Base-by-base conservation (phyloP, 768 basidiomycete species). In the Russula abietina region DNA sequence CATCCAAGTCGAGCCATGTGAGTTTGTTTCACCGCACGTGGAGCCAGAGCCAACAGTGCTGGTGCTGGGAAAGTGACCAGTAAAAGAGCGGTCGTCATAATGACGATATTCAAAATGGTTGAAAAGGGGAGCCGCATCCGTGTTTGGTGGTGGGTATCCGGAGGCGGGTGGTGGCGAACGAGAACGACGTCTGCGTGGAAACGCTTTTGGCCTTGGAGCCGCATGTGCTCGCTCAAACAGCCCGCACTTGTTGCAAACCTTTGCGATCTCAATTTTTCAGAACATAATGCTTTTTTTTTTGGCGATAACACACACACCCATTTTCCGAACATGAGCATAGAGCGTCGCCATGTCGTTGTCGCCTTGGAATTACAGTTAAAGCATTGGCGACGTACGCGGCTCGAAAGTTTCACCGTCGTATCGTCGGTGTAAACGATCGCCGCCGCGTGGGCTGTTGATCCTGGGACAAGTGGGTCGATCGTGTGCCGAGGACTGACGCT, bases 351-450 rank as follows among this genome's bases (percentile, higher is more conserved):
- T 28, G 88, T 89, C 55, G 84, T 85, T 38, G 89, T 91, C 66
- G 91, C 88, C 16, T 86, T 88, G 28, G 88, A 89, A 70, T 83
- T 84, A 73, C 89, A 91, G 72, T 91, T 91, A 81, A 86, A 90
- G 73, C 89, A 91, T 53, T 86, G 76, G 46, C 89, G 75, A 24
- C 88, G 79, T 48, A 91, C 83, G 45, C 87, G 79, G 69, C 89
- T 85, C 69, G 83, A 84, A 56, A 90, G 77, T 73, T 91, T 91
- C 2, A 86, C 89, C 1, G 84, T 81, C 0, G 89, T 87, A 66
- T 91, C 88, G 72, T 89, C 86, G 0, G 89, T 91, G 73, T 84
- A 64, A 24, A 56, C 11, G 24, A 59, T 14, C 14, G 32, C n/a
- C n/a, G n/a, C n/a, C n/a, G n/a, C 28, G n/a, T 41, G 28, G 10